phyloP scores from a whole-genome alignment of 1,284 basidiomycete species.

The Phylloboletellus chloephorus region DNA sequence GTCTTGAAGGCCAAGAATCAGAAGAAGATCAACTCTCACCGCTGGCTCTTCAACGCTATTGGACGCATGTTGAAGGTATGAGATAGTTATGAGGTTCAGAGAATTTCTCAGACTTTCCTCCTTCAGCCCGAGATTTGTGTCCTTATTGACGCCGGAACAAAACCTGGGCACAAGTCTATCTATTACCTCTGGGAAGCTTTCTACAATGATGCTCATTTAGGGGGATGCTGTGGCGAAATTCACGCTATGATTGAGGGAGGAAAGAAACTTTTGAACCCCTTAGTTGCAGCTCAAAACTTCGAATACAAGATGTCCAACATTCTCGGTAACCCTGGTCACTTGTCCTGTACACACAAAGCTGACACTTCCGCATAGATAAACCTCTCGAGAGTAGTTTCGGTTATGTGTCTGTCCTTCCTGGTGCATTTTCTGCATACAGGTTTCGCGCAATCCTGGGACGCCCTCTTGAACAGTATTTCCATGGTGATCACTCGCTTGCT shows the following conservation, averaged over 20 bases:
- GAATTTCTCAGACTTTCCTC: background rate
- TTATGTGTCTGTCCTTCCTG: conserved; percentile 92
- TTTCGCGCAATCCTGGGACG: conserved; percentile 88
- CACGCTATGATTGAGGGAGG: conserved; percentile 94
- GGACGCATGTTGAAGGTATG: conserved; percentile 72
- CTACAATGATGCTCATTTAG: conserved; percentile 70
- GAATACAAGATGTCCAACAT: conserved; percentile 99
- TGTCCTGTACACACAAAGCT: conserved; percentile 2
- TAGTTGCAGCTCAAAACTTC: conserved; percentile 95
- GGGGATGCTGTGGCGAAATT: conserved; percentile 87
- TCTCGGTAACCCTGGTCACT: conserved; percentile 47
- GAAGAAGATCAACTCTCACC: conserved; percentile 95
- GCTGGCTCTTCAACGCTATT: conserved; percentile 98
- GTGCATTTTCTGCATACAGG: conserved; percentile 94
- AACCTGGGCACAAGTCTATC: conserved; percentile 94
- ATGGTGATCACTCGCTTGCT: conserved; percentile 93
- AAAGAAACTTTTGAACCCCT: conserved; percentile 86
- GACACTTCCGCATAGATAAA: conserved; percentile 53
- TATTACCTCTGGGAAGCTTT: conserved; percentile 97
- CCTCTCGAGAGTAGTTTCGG: conserved; percentile 94
- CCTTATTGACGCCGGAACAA: conserved; percentile 90
- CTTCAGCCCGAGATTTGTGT: conserved; percentile 85
- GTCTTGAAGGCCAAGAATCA: conserved; percentile 95
- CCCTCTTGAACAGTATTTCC: conserved; percentile 96
- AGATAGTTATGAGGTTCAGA: conserved; percentile 7